These are phyloP conservation scores for Ceratobasidium papillatum DNA, from an alignment of 1,284 basidiomycete species.

Conservation along the genomic window DNA sequence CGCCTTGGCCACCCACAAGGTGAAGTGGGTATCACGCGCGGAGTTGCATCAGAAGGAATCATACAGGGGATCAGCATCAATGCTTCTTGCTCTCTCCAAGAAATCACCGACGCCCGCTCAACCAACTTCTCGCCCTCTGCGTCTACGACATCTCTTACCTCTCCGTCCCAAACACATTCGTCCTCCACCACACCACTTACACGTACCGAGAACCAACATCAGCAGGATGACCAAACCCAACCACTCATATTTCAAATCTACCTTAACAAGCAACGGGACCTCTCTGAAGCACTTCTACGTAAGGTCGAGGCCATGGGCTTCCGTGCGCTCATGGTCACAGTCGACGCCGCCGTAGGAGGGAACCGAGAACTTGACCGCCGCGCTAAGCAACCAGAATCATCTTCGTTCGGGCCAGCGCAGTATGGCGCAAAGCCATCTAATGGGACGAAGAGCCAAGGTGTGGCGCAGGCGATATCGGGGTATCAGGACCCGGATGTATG, in stretches of 20 bases:
- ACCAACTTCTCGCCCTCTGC: slow-evolving; percentile 36
- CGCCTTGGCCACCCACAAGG: slow-evolving; percentile 87
- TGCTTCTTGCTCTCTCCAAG: slow-evolving; percentile 77
- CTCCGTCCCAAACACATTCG: slow-evolving; percentile 18
- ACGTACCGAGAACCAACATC: background rate
- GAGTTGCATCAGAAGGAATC: slow-evolving; percentile 73
- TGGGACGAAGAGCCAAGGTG: slow-evolving; percentile 50
- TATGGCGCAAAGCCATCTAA: slow-evolving; percentile 47
- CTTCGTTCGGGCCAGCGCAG: slow-evolving; percentile 43
- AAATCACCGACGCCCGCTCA: slow-evolving; percentile 67
- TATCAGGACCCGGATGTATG: slow-evolving; percentile 57
- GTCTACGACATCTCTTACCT: background rate
- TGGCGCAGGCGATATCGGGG: slow-evolving; percentile 57
- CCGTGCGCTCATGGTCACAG: slow-evolving; percentile 89
- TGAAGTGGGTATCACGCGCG: slow-evolving; percentile 84
- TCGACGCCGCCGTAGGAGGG: slow-evolving; percentile 86
- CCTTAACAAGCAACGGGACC: slow-evolving; percentile 76
- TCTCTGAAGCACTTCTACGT: slow-evolving; percentile 75
- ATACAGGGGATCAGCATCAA: slow-evolving; percentile 90
- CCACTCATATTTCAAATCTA: slow-evolving; percentile 85
- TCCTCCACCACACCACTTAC: background rate
- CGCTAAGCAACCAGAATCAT: slow-evolving; percentile 50
- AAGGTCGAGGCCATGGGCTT: slow-evolving; percentile 78
- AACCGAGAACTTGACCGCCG: slow-evolving; percentile 82
- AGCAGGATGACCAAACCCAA: slow-evolving; percentile 63